These are phyloP conservation scores for Ambrosiella beaveri DNA, from an alignment of 2,329 filamentous ascomycete species.

Conservation along the genomic window DNA sequence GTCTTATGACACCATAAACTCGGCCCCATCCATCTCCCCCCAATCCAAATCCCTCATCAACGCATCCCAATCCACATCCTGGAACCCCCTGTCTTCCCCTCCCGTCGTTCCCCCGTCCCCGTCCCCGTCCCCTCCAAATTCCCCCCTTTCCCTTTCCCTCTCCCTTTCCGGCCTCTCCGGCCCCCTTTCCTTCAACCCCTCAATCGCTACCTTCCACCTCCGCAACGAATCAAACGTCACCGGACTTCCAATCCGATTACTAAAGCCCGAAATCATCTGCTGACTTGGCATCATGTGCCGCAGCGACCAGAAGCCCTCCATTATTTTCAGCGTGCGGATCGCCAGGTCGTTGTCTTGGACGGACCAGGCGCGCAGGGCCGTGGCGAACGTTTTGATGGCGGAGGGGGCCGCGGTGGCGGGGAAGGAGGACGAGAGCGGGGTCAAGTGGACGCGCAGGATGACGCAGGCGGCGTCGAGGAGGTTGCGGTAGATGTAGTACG, in stretches of 20 bases:
- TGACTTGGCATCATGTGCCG: constrained; percentile 22
- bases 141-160: background rate
- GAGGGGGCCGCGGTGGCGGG: constrained; percentile 26
- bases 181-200: constrained; percentile 21
- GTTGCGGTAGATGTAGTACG: constrained; percentile 32
- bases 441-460: constrained; percentile 19
- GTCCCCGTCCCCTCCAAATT: background rate
- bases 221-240: constrained; percentile 33
- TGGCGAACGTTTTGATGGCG: constrained; percentile 18
- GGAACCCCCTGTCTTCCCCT: constrained; percentile 18
- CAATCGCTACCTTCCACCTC: constrained; percentile 27
- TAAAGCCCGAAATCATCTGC: constrained; percentile 25
- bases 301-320: constrained; percentile 32
- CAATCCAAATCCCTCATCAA: constrained; percentile 35
- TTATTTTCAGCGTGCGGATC: constrained; percentile 26
- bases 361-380: constrained; percentile 23
- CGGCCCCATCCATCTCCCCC: constrained; percentile 15
- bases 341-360: constrained; percentile 33
- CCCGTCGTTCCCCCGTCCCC: background rate
- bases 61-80: constrained; percentile 32
- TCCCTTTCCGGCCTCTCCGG: background rate
- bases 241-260: constrained; percentile 31
- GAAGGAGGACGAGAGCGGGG: constrained; percentile 20
- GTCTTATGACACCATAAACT: constrained; percentile 6
- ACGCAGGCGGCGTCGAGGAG: constrained; percentile 29